These are phyloP conservation scores for Xylariales sp. DNA, from an alignment of 2,329 filamentous ascomycete species.

Conservation along the genomic window DNA sequence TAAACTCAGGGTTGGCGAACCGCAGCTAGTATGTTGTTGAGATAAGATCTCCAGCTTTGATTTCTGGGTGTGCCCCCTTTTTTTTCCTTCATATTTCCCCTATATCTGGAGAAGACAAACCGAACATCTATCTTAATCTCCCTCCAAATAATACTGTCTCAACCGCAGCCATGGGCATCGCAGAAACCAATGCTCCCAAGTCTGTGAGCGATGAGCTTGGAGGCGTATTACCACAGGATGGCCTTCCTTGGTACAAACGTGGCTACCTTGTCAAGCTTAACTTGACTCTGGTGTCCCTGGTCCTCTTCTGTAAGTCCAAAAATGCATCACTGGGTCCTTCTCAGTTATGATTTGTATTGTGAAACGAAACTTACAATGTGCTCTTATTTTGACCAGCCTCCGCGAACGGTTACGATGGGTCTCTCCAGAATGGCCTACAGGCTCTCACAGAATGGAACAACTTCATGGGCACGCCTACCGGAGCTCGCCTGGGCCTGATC, in stretches of 20 bases:
- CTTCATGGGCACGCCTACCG: conserved; percentile 31
- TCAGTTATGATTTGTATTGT: not conserved
- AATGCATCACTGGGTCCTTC: too few species aligned
- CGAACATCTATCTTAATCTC: too few species aligned
- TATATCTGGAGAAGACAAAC: too few species aligned
- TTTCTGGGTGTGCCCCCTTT: too few species aligned
- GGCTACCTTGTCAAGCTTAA: conserved; percentile 1
- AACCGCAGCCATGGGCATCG: conserved; percentile 1
- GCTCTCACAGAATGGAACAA: conserved; percentile 24
- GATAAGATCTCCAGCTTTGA: too few species aligned
- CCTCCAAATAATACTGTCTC: too few species aligned
- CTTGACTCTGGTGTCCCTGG: conserved; percentile 2
- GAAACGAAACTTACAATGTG: conserved; percentile 7
- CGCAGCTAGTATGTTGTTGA: too few species aligned
- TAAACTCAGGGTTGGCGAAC: too few species aligned
- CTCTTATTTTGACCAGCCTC: conserved; percentile 13
- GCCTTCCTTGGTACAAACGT: conserved; percentile 5
- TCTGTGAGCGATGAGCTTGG: conserved; percentile 3
- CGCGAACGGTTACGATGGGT: conserved; percentile 12
- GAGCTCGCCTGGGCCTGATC: conserved; percentile 33
- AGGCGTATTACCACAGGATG: conserved; percentile 1
- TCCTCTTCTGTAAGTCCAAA: conserved; percentile 6
- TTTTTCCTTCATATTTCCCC: too few species aligned
- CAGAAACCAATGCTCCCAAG: not conserved
- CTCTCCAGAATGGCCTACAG: conserved; percentile 24